Percentiles rank a stretch among this genome's conserved stretches.
These are phyloP conservation scores for Pleurotus salmoneostramineus DNA, from an alignment of 768 basidiomycete species.

Conservation along the genomic window DNA sequence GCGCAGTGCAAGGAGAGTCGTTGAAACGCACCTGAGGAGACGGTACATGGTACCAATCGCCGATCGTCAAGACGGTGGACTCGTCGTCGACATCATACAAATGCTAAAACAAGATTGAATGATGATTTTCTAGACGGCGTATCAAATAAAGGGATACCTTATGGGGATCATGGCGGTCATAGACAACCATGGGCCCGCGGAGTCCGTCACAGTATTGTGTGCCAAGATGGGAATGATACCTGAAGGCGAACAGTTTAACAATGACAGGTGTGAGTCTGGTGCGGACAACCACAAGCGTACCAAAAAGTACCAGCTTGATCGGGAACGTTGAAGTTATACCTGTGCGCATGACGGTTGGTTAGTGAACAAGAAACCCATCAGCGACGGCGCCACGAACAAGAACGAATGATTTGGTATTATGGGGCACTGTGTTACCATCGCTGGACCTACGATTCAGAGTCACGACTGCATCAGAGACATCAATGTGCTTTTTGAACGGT, in stretches of 20 bases:
- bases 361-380: constrained; percentile 31
- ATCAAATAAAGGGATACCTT: not conserved
- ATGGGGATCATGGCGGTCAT: constrained; percentile 34
- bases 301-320: constrained; percentile 28
- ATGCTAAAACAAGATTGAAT: constrained; percentile 6
- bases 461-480: not conserved
- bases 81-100: constrained; percentile 35
- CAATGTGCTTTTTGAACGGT: not conserved
- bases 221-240: constrained; percentile 28
- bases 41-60: constrained; percentile 20
- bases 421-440: constrained; percentile 33
- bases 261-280: constrained; percentile 14
- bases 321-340: constrained; percentile 34
- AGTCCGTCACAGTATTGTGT: constrained; percentile 33
- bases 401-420: constrained; percentile 35
- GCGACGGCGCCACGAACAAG: constrained; percentile 21
- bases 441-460: not conserved
- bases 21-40: not conserved
- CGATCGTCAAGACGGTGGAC: constrained; percentile 19
- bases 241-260: constrained; percentile 31
- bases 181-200: constrained; percentile 25
- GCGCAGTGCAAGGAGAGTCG: not conserved
- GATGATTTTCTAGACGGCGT: constrained; percentile 29
- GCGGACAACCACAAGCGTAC: constrained; percentile 19
- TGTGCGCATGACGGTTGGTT: constrained; percentile 21